Evolutionary conservation across 2,329 filamentous ascomycete genomes (phyloP), one percentile per base, ranked within the genome.

Genomic region (Penicillium polonicum): DNA sequence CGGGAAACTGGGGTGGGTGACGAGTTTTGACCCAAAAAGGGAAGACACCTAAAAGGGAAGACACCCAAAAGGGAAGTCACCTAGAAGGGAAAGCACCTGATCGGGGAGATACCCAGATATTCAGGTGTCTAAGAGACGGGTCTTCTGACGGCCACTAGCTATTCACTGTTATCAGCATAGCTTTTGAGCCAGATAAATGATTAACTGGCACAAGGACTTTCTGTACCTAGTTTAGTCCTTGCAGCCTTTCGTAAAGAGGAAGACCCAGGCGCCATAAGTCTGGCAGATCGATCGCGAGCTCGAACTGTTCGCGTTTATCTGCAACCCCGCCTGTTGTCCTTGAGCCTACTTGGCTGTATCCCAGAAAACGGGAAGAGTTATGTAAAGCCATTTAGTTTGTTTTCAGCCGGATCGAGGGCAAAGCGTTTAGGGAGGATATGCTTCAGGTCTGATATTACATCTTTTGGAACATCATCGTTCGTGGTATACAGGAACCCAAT

Each of bases 401-500:
- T 50, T 31, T 23, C 2, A 8, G 13, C 15, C 8, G 25, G n/a
- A 19, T 41, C 25, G 12, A 41, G 36, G 12, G 48, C 13, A 13
- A 50, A 50, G 4, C 31, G 25, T 23, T 15, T 15, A 53, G 48
- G 57, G 15, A 60, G 44, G 5, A n/a, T 25, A 9, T 50, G 5
- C 27, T 66, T 59, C 13, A 69, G 60, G 27, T 66, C 55, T 3
- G 48, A 21, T 12, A 70, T 65, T 7, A 60, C 38, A 1, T 55
- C 42, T 13, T 62, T 50, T 23, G 60, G 57, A 33, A 68, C 48
- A 21, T 61, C 62, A 27, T 65, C 61, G 38, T 69, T 70, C 19
- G 62, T 62, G 45, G 69, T 48, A 49, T 70, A 70, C 25, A 70
- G 57, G 44, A 70, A 70, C n/a, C 68, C 67, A 23, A 68, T 60